These are phyloP conservation scores for Mycena galericulata DNA, from an alignment of 768 basidiomycete genomes.

Conservation along the genomic window DNA sequence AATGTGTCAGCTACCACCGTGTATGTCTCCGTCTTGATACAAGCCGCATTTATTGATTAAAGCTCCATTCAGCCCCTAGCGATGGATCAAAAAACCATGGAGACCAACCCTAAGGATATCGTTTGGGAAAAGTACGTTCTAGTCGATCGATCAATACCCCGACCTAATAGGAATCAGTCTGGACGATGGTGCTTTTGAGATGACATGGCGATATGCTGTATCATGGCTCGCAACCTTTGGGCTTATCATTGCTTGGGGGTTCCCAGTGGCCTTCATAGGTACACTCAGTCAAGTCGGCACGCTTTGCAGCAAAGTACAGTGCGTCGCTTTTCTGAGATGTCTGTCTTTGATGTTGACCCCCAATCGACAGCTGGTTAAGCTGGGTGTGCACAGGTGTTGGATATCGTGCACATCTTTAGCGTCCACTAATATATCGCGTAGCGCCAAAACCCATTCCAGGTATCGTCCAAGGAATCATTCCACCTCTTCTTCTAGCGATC, in stretches of 20 bases:
- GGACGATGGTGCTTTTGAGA: slow-evolving; percentile 64
- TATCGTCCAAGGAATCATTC: slow-evolving; percentile 75
- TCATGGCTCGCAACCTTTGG: slow-evolving; percentile 70
- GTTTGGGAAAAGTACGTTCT: slow-evolving; percentile 61
- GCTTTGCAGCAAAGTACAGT: slow-evolving; percentile 62
- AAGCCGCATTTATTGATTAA: neutral
- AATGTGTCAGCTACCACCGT: slow-evolving; percentile 67
- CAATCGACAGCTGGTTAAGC: slow-evolving; percentile 59
- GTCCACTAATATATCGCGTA: slow-evolving; percentile 26
- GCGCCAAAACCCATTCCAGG: slow-evolving; percentile 56
- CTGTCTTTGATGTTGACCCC: neutral
- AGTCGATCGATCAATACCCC: neutral
- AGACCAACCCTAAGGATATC: slow-evolving; percentile 65
- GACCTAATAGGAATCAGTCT: slow-evolving; percentile 35
- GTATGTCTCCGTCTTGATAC: slow-evolving; percentile 42
- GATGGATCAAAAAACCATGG: slow-evolving; percentile 75
- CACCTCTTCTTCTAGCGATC: slow-evolving; percentile 71
- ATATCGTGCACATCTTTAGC: neutral
- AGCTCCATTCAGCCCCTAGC: slow-evolving; percentile 53
- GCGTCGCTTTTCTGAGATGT: slow-evolving; percentile 34
- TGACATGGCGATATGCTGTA: slow-evolving; percentile 62
- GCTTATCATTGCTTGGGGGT: slow-evolving; percentile 72
- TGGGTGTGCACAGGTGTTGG: slow-evolving; percentile 63
- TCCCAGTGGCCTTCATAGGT: slow-evolving; percentile 76
- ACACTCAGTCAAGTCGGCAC: slow-evolving; percentile 69